Conservation (phyloP, 306 rosid genomes). For the Coriaria nepalensis region DNA sequence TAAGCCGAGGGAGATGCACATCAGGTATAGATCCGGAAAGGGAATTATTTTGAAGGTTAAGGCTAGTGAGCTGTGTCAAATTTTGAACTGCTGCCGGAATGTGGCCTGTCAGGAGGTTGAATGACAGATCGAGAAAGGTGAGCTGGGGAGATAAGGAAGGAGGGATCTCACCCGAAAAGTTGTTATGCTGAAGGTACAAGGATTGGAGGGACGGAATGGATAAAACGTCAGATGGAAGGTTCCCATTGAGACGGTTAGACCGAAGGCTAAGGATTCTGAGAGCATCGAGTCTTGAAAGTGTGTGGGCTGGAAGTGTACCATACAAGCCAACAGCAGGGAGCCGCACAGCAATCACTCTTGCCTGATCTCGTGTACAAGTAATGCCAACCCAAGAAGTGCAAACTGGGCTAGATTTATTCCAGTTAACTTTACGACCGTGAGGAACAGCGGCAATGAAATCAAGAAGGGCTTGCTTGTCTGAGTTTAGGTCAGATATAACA, state of each 20-base stretch:
- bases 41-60: conserved; percentile 54
- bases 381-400: conserved; percentile 78
- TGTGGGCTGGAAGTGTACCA: conserved; percentile 54
- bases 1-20: conserved; percentile 37
- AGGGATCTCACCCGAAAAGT: conserved; percentile 52
- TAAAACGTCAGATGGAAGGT: conserved; percentile 50
- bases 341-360: conserved; percentile 41
- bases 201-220: conserved; percentile 52
- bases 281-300: conserved; percentile 51
- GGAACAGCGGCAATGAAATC: conserved; percentile 50
- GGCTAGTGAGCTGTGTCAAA: conserved; percentile 32
- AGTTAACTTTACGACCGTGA: conserved; percentile 54
- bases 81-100: conserved; percentile 41
- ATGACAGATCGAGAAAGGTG: conserved; percentile 56
- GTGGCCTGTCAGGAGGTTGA: conserved; percentile 52
- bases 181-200: conserved; percentile 52
- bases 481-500: conserved; percentile 37
- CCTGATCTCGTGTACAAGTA: conserved; percentile 32
- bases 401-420: conserved; percentile 43
- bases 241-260: conserved; percentile 52
- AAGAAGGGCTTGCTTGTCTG: conserved; percentile 78
- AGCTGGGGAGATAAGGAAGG: conserved; percentile 35
- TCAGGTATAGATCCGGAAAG: conserved; percentile 59
- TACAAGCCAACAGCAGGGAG: conserved; percentile 57
- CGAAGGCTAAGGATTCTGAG: conserved; percentile 63